Percentiles rank a stretch among this genome's conserved stretches.
Conservation (phyloP, 768 basidiomycete species). For the Leccinum imitatum region DNA sequence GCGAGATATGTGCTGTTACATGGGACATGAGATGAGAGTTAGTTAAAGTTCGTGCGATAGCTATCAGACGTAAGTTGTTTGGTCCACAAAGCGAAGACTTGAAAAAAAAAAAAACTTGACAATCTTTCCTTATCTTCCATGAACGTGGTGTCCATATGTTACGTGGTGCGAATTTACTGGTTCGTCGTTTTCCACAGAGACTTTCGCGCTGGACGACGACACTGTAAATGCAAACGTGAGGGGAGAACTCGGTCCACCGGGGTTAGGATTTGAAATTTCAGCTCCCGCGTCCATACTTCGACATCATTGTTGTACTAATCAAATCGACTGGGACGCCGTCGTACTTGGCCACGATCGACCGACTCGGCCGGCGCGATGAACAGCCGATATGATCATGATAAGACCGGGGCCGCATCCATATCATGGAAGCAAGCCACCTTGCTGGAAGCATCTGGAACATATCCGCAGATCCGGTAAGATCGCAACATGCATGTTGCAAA, state of each 20-base stretch:
- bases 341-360: background rate
- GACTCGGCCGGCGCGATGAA: background rate
- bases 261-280: background rate
- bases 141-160: background rate
- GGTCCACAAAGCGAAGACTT: background rate
- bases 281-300: background rate
- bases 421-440: background rate
- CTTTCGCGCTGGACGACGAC: background rate
- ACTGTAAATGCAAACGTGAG: background rate
- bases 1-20: background rate
- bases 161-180: background rate
- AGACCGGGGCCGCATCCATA: slow-evolving; percentile 6
- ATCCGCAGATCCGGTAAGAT: background rate
- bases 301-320: background rate
- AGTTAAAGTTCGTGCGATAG: slow-evolving; percentile 2
- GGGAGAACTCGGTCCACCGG: background rate
- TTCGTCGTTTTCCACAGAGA: background rate
- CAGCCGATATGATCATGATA: slow-evolving; percentile 6
- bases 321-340: slow-evolving; percentile 5
- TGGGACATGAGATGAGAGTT: background rate
- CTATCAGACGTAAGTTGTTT: slow-evolving; percentile 10
- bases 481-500: background rate
- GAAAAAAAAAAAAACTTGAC: background rate
- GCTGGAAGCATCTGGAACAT: background rate
- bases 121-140: slow-evolving; percentile 2